Evolutionary conservation across 2,329 filamentous ascomycete genomes (phyloP), one percentile per base, ranked within the genome.

Genomic region (Apiospora rasikravindrae): DNA sequence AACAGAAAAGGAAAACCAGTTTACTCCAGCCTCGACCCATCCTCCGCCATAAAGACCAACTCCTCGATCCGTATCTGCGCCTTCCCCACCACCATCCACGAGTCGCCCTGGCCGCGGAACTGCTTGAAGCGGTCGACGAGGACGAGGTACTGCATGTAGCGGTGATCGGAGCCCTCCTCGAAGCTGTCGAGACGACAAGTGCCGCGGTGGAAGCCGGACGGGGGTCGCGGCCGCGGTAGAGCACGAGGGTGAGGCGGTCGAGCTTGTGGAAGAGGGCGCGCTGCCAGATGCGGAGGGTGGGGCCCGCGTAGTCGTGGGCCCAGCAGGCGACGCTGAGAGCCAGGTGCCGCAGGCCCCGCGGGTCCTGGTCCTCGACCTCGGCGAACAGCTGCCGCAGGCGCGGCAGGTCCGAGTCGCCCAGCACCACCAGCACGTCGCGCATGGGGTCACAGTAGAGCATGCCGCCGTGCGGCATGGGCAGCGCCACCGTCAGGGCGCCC

Each of bases 391-490:
- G 68, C 2, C 69, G 71, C 37, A 82, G 61, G 8, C 75, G 72
- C 29, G 64, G 26, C 37, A 77, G 77, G 64, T 78, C 74, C 29
- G 78, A 71, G 10, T 80, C 77, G 13, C 81, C 81, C 10, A 83
- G 75, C 71, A 83, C 40, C 5, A 77, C 78, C 10, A 83, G 75
- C 19, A 78, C 79, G 73, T 83, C 81, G 67, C 71, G 26, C 33
- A 73, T 72, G 8, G 80, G 80, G 47, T 80, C 76, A 14, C 83
- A 67, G 70, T 82, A 80, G 22, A 83, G 74, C 2, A 75, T 74
- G 74, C 70, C 45, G 71, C 71, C 61, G 75, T 75, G 33, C 76
- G 74, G 37, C 75, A 74, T 11, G 74, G 81, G 69, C 24, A 82
- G 74, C 24, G 74, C 71, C 69, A 80, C 77, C n/a, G 77, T 75